Evolutionary conservation across 768 basidiomycete genomes (phyloP), one percentile per base, ranked within the genome.

Genomic region (Podaxis carcinomalis): DNA sequence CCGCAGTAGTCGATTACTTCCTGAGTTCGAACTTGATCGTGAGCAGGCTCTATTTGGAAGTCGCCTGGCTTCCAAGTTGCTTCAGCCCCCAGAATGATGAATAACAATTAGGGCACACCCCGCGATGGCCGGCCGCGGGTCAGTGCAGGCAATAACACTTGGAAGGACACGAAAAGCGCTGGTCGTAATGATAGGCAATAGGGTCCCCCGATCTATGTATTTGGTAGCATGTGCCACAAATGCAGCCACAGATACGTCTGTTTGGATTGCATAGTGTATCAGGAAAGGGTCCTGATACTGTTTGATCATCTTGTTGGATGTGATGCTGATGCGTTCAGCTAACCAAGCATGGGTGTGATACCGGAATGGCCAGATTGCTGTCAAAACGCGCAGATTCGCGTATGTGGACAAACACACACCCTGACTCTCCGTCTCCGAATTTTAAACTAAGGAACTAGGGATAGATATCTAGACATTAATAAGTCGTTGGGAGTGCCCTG

Each of bases 231-330:
- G 44, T 49, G 28, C 19, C 46, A 46, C 46, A 27, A 40, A 25
- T 14, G 5, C 28, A 1, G 28, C 19, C 46, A 46, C 46, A 27
- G 27, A 25, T 14, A 21, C 7, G 2, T 57, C 14, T 21, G 27
- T 23, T 36, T 39, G 37, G 36, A n/a, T 42, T 19, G n/a, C 6
- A 53, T 53, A 19, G 59, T 52, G 23, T 60, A 60, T 39, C 53
- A 60, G 51, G 59, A 47, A 60, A 60, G 51, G 59, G 59, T 28
- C 27, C 11, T 14, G 32, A 36, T 16, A 37, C 19, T 23, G 35
- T 54, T 19, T 54, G 19, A 56, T 46, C 56, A 56, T 56, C 5
- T 13, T 35, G 16, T 49, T 25, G 25, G 19, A 19, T 21, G 47
- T 49, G 19, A 44, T 19, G 14, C 19, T n/a, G 47, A 49, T 49